These are phyloP conservation scores for Salvia miltiorrhiza DNA, from an alignment of 257 asterid genomes.

Conservation along the genomic window DNA sequence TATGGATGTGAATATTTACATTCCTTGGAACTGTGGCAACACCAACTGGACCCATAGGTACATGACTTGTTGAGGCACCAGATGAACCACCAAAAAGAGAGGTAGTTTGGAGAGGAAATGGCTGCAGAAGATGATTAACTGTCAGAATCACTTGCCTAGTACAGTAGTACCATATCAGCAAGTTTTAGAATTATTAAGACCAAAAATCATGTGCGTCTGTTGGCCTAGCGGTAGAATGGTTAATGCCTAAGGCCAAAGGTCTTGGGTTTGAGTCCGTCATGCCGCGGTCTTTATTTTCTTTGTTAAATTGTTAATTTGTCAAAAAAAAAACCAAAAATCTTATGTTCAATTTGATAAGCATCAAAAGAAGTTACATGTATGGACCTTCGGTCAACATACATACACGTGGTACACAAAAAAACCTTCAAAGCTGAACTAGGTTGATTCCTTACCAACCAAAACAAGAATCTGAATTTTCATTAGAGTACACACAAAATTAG, in stretches of 20 bases:
- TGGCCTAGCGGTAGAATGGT: too few species aligned
- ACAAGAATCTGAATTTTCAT: neutral
- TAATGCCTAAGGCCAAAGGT: too few species aligned
- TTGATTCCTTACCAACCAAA: neutral
- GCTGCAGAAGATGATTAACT: constrained; percentile 45
- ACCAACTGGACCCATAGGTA: constrained; percentile 55
- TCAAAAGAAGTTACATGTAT: neutral
- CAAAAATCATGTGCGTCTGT: too few species aligned
- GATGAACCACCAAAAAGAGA: constrained; percentile 65
- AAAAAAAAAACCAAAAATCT: too few species aligned
- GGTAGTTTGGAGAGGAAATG: constrained; percentile 82
- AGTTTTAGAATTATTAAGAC: neutral
- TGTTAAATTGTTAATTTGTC: too few species aligned
- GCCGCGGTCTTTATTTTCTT: too few species aligned
- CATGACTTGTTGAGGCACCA: constrained; percentile 40
- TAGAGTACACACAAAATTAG: neutral
- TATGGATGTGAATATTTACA: constrained; percentile 82
- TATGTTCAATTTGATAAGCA: neutral
- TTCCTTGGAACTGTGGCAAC: constrained; percentile 57
- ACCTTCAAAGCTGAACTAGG: neutral
- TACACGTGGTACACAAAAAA: neutral
- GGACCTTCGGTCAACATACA: neutral
- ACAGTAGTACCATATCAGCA: neutral
- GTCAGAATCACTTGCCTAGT: constrained; percentile 4
- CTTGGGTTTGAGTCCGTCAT: too few species aligned